Conservation (phyloP, 2,329 filamentous ascomycete species). For the Eurotiales sp. region DNA sequence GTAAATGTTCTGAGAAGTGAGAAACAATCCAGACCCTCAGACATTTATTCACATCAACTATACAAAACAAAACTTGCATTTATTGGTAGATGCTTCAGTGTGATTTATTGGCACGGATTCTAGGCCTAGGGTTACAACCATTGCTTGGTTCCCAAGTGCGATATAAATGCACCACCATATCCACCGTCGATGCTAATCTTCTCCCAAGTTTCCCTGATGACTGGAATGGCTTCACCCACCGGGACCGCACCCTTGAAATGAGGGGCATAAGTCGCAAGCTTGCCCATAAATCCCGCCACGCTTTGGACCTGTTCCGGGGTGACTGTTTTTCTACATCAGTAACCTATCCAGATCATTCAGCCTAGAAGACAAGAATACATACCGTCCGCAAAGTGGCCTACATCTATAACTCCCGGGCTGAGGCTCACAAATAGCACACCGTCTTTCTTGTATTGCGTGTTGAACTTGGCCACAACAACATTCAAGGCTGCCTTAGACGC, state of each 20-base stretch:
- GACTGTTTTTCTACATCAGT: not conserved
- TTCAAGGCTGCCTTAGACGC: constrained; percentile 54
- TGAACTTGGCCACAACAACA: constrained; percentile 52
- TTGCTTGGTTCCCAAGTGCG: constrained; percentile 52
- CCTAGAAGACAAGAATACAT: constrained; percentile 13
- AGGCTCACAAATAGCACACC: constrained; percentile 53
- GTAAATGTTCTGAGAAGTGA: no score
- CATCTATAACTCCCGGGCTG: constrained; percentile 50
- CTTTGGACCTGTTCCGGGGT: constrained; percentile 10
- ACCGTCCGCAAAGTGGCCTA: constrained; percentile 32
- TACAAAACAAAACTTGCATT: no score
- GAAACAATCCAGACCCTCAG: no score
- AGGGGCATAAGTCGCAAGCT: constrained; percentile 39
- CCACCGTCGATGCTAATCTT: constrained; percentile 46
- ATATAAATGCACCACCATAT: constrained; percentile 51
- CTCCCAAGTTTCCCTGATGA: constrained; percentile 28
- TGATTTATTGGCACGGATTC: no score
- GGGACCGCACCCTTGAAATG: constrained; percentile 37
- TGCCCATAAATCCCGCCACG: constrained; percentile 22
- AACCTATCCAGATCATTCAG: not conserved
- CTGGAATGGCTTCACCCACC: constrained; percentile 33
- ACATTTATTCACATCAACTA: no score
- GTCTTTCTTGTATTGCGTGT: constrained; percentile 46
- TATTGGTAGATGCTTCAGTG: no score
- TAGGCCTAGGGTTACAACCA: constrained; percentile 39